Evolutionary conservation across 108 stramenopile genomes (phyloP), one percentile per base, ranked within the genome.

Genomic region (Skeletonema tropicum): DNA sequence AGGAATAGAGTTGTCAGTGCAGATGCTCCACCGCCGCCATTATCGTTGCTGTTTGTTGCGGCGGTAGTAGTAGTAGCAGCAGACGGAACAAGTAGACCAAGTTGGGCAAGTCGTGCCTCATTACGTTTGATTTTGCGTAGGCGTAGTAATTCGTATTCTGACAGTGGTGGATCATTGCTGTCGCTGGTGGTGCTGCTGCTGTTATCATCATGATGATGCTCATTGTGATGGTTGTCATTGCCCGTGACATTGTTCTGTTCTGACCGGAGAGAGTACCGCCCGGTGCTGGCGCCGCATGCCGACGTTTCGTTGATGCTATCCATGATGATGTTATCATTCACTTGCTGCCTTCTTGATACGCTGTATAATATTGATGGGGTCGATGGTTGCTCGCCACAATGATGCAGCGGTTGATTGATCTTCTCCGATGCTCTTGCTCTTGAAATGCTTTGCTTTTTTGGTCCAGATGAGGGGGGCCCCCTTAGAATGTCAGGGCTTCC

Each of bases 121-220:
- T 77, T 77, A 0, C 76, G 25, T 60, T 77, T 63, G 35, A 77
- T 77, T 12, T 77, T 77, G 11, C 69, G 23, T 38, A 77, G 64
- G n/a, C 76, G 35, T 33, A 77, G 64, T 26, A 77, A 59, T 58
- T 77, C 76, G 46, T 77, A 77, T 21, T 77, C 63, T 0, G 68
- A 64, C 30, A 77, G 48, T 2, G 52, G 52, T 55, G 52, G 21
- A 6, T 25, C 21, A 14, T 55, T 23, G 23, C n/a, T 23, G 23
- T 1, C 2, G 26, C n/a, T n/a, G n/a, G n/a, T n/a, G n/a, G n/a
- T 52, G 49, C 21, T 23, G 49, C 17, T 52, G 49, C 19, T 52
- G 19, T 6, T 0, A 5, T 14, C 6, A 52, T 21, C 52, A 55
- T 55, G 17, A 5, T 10, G 4, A 19, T 55, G 48, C 17, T 23